These are phyloP conservation scores for Talaromyces proteolyticus DNA, from an alignment of 495 filamentous ascomycete species.

Conservation along the genomic window DNA sequence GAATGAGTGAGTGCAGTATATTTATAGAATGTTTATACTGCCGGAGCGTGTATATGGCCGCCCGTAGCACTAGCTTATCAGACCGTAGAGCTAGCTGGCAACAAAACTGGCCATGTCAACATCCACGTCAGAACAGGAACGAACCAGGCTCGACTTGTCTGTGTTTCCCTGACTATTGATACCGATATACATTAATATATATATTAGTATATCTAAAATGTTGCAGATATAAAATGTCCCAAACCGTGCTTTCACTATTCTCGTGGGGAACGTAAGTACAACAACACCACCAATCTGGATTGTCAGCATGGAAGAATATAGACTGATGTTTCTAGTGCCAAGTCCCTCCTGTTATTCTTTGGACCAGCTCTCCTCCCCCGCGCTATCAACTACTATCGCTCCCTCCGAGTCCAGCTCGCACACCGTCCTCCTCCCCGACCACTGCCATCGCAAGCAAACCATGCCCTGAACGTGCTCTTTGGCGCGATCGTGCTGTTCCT, in stretches of 20 bases:
- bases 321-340: no score
- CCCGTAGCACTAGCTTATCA: no score
- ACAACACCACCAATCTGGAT: not conserved
- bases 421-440: slow-evolving; percentile 49
- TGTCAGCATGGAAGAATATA: no score
- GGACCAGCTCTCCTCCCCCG: slow-evolving; percentile 79
- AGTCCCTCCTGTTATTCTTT: slow-evolving; percentile 77
- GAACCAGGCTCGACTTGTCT: no score
- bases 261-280: slow-evolving; percentile 25
- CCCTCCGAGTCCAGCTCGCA: slow-evolving; percentile 49
- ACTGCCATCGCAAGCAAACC: slow-evolving; percentile 31
- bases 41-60: no score
- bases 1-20: no score
- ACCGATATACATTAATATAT: not conserved
- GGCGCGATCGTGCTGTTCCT: slow-evolving; percentile 50
- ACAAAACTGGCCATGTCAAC: no score
- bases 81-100: no score
- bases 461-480: slow-evolving; percentile 58
- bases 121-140: no score
- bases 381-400: slow-evolving; percentile 63
- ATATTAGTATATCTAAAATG: not conserved
- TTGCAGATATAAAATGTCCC: slow-evolving; percentile 16
- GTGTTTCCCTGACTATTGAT: no score
- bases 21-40: no score
- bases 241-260: not conserved